A percentile compares a stretch with the other conserved stretches of the same genome.
phyloP scores from a whole-genome alignment of 345 rosid species.

The Cardamine chenopodiifolia region DNA sequence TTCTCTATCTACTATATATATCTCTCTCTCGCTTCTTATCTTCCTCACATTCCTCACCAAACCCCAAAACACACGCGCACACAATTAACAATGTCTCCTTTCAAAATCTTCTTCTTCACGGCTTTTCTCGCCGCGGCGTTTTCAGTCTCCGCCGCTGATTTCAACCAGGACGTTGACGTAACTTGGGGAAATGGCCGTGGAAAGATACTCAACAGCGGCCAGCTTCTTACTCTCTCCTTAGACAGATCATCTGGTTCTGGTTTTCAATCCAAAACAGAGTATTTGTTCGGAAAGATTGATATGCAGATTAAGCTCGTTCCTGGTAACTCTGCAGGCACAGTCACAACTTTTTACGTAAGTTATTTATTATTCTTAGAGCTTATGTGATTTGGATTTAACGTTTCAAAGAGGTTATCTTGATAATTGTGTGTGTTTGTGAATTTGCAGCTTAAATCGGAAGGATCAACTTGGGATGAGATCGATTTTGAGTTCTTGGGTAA shows the following conservation, averaged over 20 bases:
- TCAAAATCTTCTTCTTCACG: constrained; percentile 29
- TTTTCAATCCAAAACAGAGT: constrained; percentile 49
- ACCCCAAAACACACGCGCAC: constrained; percentile 25
- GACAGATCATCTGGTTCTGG: constrained; percentile 54
- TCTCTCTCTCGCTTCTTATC: constrained; percentile 13
- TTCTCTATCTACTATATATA: constrained; percentile 30
- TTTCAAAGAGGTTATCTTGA: not conserved
- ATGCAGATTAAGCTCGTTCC: constrained; percentile 54
- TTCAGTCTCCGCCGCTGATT: constrained; percentile 34
- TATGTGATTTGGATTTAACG: not conserved
- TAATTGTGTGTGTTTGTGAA: not conserved
- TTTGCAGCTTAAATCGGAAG: constrained; percentile 35
- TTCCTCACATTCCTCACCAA: constrained; percentile 45
- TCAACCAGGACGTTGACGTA: constrained; percentile 29
- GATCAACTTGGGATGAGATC: constrained; percentile 47
- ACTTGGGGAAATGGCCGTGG: constrained; percentile 44
- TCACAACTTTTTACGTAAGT: constrained; percentile 53
- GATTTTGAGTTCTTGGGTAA: constrained; percentile 56
- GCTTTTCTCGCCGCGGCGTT: constrained; percentile 32
- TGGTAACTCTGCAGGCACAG: constrained; percentile 57
- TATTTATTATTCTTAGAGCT: not conserved
- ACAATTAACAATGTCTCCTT: constrained; percentile 22
- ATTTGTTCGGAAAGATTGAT: constrained; percentile 47
- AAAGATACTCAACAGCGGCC: constrained; percentile 41
- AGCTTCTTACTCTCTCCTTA: constrained; percentile 41